Conservation (phyloP, 2,329 filamentous ascomycete species). For the Epichloe coenophiala region DNA sequence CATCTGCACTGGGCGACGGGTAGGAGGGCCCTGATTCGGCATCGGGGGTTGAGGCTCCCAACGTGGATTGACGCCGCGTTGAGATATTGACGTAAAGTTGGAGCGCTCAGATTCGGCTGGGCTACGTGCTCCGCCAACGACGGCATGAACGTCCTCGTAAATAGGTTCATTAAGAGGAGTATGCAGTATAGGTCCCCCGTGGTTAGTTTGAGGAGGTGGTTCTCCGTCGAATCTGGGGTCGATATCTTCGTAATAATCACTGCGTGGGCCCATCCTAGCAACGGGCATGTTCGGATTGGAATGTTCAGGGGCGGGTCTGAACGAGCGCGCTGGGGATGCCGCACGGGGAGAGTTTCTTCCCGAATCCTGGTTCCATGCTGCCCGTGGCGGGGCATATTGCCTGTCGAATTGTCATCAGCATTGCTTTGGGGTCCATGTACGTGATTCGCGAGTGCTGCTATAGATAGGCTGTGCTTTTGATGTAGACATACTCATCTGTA, state of each 20-base stretch:
- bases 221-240: conserved; percentile 59
- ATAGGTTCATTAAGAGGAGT: conserved; percentile 24
- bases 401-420: conserved; percentile 12
- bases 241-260: conserved; percentile 80
- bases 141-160: conserved; percentile 48
- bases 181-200: conserved; percentile 12
- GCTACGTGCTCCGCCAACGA: conserved; percentile 44
- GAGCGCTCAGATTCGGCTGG: conserved; percentile 68
- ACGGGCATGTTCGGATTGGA: conserved; percentile 22
- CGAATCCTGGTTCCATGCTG: conserved; percentile 38
- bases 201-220: conserved; percentile 25
- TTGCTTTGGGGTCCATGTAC: background rate
- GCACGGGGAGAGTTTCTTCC: conserved; percentile 30
- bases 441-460: no score
- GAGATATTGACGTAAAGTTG: conserved; percentile 81
- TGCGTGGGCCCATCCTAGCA: conserved; percentile 17
- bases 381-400: conserved; percentile 41
- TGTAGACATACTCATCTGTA: conserved; percentile 46
- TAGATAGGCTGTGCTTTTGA: background rate
- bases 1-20: conserved; percentile 34
- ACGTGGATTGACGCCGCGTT: conserved; percentile 75
- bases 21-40: conserved; percentile 27
- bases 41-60: conserved; percentile 52
- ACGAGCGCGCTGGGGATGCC: conserved; percentile 30
- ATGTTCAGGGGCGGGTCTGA: conserved; percentile 21